Evolutionary conservation across 441 rosid genomes (phyloP), one percentile per base, ranked within the genome.

Genomic region (Pelargonium exstipulatum): DNA sequence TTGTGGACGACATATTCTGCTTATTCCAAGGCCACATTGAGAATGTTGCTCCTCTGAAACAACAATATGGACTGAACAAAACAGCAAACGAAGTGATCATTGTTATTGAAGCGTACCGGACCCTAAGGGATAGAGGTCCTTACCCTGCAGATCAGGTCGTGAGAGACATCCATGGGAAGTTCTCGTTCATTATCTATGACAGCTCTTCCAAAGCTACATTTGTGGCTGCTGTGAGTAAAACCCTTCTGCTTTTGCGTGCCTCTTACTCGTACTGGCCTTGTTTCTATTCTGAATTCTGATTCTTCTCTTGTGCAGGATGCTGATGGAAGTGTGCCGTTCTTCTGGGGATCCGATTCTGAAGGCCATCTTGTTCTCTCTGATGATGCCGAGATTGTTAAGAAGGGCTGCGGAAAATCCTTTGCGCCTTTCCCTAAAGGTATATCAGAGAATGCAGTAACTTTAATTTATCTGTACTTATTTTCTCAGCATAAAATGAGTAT

Each of bases 391-490:
- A 80, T 87, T 60, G 82, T 90, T 69, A 81, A 88, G 85, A 87
- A 88, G 80, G 86, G 91, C 42, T 95, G 98, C 72, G 98, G 98
- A 61, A 90, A 86, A 83, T 95, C 99, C 62, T 92, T 87, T 77
- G 97, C 98, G 0, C 97, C 99, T 68, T 95, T 95, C 77, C 99
- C 99, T 37, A 92, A 92, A 87, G 98, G 97, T 95, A 83, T 20
- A 26, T 12, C 9, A 57, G 40, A 35, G 35, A 24, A 24, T 24
- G 29, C 3, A 24, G 29, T 24, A 24, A 24, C 29, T 24, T 24
- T 24, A 24, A 1, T 24, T 24, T 24, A 24, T 24, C 29, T 1
- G 29, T 24, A 24, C 29, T 24, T 24, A 24, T 24, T 24, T 24
- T 24, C 29, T 24, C 29, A 24, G 29, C 3, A 2, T 24, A 24